Evolutionary conservation across 1,139 yeast species (phyloP), one percentile per base, ranked within the genome.

Genomic region (Yamadazyma spencermartinsiae): DNA sequence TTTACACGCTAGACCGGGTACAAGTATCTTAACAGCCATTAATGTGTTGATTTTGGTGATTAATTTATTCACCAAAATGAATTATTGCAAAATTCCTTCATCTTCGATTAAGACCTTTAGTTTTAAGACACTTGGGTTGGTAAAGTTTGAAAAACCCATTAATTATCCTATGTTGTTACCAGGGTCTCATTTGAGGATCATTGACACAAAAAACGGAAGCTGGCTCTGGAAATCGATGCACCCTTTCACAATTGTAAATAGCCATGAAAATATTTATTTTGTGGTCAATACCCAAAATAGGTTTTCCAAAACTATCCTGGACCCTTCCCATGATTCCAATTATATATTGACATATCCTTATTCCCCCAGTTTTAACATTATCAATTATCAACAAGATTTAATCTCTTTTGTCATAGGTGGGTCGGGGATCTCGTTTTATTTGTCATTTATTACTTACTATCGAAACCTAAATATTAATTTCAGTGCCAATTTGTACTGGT

Each of bases 351-450:
- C 44, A 4, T 48, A 41, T 23, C 52, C 52, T 7, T 49, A 38
- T 19, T 38, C 39, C 27, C 39, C 43, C 10, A 34, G 34, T 24
- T 23, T 48, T 11, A 34, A 36, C 15, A 28, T 46, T 11, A 14
- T 19, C 4, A 41, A 35, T 1, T 42, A 40, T 34, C 23, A 17
- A 13, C 30, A 43, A 34, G 31, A 35, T 23, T 18, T 34, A 4
- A 34, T 34, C 9, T 18, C 28, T 6, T 12, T 88, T 7, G 60
- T 88, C 3, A 85, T 89, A 25, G 97, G 96, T 7, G 97, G 97
- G 0, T 79, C 95, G 0, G 97, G 96, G 0, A 74, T 89, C 4
- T 82, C 96, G 0, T 77, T 80, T 50, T 92, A 87, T 0, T 63
- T 87, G 2, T 86, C 95, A 0, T 44, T 84, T 3, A 68, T 61